Percentiles rank a stretch among this genome's conserved stretches.
phyloP scores from a whole-genome alignment of 805 yeast species.

The Torulaspora quercuum region DNA sequence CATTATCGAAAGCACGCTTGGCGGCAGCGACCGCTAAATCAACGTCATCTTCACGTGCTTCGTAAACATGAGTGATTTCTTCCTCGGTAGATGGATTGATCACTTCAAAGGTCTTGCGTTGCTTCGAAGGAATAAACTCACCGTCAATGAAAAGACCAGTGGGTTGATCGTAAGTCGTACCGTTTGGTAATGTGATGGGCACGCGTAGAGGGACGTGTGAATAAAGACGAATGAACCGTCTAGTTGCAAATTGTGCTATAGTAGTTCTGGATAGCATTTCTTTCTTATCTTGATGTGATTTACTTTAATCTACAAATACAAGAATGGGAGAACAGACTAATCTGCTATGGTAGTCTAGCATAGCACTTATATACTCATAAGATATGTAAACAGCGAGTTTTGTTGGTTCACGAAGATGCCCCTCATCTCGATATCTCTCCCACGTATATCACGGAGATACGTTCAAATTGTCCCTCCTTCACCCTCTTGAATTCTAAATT shows the following conservation, averaged over 20 bases:
- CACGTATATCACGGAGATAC: no score
- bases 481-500: no score
- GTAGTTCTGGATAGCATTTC: slow-evolving; percentile 11
- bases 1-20: slow-evolving; percentile 62
- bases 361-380: no score
- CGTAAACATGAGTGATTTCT: slow-evolving; percentile 59
- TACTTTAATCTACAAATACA: no score
- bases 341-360: no score
- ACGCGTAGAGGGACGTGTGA: slow-evolving; percentile 44
- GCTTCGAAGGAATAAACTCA: slow-evolving; percentile 60
- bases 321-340: no score
- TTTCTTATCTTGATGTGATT: neutral
- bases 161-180: slow-evolving; percentile 67
- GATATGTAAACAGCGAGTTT: no score
- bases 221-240: slow-evolving; percentile 22
- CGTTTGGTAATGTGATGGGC: slow-evolving; percentile 63
- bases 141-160: slow-evolving; percentile 75
- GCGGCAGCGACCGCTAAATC: slow-evolving; percentile 87
- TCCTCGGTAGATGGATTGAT: slow-evolving; percentile 70
- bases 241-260: slow-evolving; percentile 7
- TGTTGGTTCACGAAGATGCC: no score
- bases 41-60: slow-evolving; percentile 69
- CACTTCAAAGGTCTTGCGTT: slow-evolving; percentile 59
- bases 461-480: no score
- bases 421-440: no score